Base-by-base conservation (phyloP, 805 yeast genomes). In the Cyberlindnera lachancei region DNA sequence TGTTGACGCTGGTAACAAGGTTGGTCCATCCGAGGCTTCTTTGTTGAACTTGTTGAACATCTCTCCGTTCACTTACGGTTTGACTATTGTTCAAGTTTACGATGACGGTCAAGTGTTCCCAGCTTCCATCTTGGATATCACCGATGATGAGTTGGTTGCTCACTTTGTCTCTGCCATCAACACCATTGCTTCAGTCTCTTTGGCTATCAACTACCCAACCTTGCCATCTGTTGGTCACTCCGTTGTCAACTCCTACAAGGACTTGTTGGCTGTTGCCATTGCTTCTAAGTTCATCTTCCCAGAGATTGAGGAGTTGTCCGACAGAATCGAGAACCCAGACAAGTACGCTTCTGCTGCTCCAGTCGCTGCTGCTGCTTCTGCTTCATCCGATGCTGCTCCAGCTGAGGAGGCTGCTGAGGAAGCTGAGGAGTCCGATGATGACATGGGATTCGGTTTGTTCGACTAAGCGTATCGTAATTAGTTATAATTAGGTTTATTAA, bases 331-430 rank as follows among this genome's bases (percentile, higher is more conserved):
- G 68, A 90, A 92, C 94, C 99, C 99, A 68, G 97, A 92, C 50
- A 95, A 95, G 68, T 92, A 90, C 73, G 98, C 97, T 64, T 81
- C 97, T 61, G 94, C 96, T 71, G 96, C 96, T 59, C 95, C 97
- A 58, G 96, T 71, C 64, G 96, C 96, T 58, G 81, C 82, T 62
- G 85, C 94, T 55, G 75, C 84, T 56, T 74, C 75, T 41, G 81
- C 73, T 42, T 82, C 70, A 40, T 85, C 72, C 46, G 87, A 70
- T 39, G 85, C 78, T 46, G 83, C 73, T 33, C 88, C 68, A 39
- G 94, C 68, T 56, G 87, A 72, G 52, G 92, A 72, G 46, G 83
- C 73, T 49, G 83, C 68, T 56, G 88, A 74, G 55, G 92, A 32
- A 6, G 47, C 73, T 49, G 83, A 70, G 56, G 73, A 63, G 44